Evolutionary conservation across 371 early-diverging fungal genomes (phyloP).

Genomic region (Mortierella sp.): DNA sequence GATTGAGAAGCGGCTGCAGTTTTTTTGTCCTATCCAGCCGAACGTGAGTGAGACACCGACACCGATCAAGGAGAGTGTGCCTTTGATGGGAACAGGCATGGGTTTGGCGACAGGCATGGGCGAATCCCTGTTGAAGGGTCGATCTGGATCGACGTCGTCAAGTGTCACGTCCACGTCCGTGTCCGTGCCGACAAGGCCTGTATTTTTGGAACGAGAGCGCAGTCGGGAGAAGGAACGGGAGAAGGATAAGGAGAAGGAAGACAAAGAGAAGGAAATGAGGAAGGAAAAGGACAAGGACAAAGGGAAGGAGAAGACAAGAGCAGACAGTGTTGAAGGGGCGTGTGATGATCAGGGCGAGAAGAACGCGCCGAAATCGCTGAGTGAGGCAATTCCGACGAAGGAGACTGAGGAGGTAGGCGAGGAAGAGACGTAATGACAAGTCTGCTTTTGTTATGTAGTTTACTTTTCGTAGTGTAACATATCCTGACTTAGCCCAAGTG

Average conservation of each 20-base stretch:
- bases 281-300: neutral
- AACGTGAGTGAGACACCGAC: slow-evolving; percentile 38
- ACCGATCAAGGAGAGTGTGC: slow-evolving; percentile 28
- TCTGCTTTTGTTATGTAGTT: too few relatives aligned
- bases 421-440: too few relatives aligned
- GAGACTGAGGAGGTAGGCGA: too few relatives aligned
- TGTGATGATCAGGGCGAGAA: too few relatives aligned
- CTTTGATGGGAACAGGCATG: neutral
- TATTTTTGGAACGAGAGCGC: neutral
- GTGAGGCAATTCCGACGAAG: too few relatives aligned
- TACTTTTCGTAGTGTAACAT: too few relatives aligned
- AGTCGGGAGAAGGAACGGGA: neutral
- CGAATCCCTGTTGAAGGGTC: slow-evolving; percentile 1
- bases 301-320: neutral
- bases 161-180: slow-evolving; percentile 11
- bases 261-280: neutral
- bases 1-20: slow-evolving; percentile 62
- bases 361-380: too few relatives aligned
- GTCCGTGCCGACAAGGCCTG: slow-evolving; percentile 3
- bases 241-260: neutral
- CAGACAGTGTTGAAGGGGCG: too few relatives aligned
- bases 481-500: too few relatives aligned
- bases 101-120: slow-evolving; percentile 1
- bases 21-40: slow-evolving; percentile 58
- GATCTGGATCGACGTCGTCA: slow-evolving; percentile 22